These are phyloP conservation scores for Aspergillus sp. DNA, from an alignment of 2,329 filamentous ascomycete species.

Conservation along the genomic window DNA sequence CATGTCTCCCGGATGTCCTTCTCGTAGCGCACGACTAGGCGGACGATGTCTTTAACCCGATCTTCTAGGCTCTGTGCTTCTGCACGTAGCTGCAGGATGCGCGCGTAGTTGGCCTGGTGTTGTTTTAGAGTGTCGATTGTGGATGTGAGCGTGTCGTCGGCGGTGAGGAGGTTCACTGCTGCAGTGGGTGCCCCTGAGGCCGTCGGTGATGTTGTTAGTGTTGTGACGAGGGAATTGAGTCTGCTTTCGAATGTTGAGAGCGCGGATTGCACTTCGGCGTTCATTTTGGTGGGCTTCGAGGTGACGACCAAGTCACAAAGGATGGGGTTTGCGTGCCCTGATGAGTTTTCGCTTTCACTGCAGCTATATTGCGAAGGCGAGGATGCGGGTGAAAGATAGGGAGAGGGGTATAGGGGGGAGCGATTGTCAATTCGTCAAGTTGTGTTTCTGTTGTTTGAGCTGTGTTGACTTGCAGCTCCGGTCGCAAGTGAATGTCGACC, in stretches of 20 bases:
- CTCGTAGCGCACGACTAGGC: constrained; percentile 39
- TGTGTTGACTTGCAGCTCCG: too few relatives aligned
- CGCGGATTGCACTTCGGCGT: constrained; percentile 38
- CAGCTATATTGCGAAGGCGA: too few relatives aligned
- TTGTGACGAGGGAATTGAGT: constrained; percentile 42
- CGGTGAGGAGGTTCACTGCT: constrained; percentile 39
- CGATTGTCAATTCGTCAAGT: too few relatives aligned
- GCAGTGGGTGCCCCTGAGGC: constrained; percentile 44
- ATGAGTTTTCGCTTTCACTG: too few relatives aligned
- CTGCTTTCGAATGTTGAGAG: constrained; percentile 44
- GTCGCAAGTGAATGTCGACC: too few relatives aligned
- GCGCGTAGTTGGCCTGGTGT: constrained; percentile 47
- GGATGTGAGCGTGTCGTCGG: constrained; percentile 43
- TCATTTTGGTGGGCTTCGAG: constrained; percentile 32
- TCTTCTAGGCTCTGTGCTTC: constrained; percentile 43
- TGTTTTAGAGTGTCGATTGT: constrained; percentile 42
- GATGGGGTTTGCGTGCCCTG: too few relatives aligned
- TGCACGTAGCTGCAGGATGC: constrained; percentile 40
- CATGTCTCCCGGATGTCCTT: constrained; percentile 39
- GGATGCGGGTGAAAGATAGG: too few relatives aligned
- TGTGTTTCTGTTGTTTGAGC: too few relatives aligned
- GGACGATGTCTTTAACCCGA: constrained; percentile 42
- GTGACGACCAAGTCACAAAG: background rate
- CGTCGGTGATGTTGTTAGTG: constrained; percentile 45
- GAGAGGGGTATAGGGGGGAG: too few relatives aligned